These are phyloP conservation scores for Bertia moriformis DNA, from an alignment of 2,329 filamentous ascomycete species.

Conservation along the genomic window DNA sequence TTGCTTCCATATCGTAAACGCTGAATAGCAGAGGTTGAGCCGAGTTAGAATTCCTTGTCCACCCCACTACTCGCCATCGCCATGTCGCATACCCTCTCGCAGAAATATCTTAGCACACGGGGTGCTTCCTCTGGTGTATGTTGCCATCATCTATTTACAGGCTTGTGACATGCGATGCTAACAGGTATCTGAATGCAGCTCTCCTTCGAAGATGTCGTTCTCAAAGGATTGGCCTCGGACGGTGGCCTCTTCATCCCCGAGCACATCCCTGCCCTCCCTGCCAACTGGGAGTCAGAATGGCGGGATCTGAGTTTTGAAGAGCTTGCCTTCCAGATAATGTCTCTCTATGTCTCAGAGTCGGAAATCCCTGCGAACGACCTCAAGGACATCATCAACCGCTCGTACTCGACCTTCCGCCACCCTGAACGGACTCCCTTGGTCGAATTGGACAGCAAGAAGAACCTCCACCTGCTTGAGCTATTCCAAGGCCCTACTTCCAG, in stretches of 20 bases:
- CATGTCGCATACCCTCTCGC: constrained; percentile 23
- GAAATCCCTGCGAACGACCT: constrained; percentile 75
- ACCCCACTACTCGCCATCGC: too few relatives aligned
- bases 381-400: constrained; percentile 67
- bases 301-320: constrained; percentile 65
- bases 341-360: constrained; percentile 67
- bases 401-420: constrained; percentile 78
- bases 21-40: too few relatives aligned
- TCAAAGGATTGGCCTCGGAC: constrained; percentile 76
- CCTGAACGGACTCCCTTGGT: constrained; percentile 66
- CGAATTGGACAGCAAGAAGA: constrained; percentile 47
- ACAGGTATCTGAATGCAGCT: constrained; percentile 33
- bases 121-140: constrained; percentile 25
- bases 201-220: constrained; percentile 79
- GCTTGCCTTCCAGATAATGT: constrained; percentile 72
- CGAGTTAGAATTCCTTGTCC: too few relatives aligned
- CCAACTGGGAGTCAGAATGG: constrained; percentile 49
- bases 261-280: constrained; percentile 45
- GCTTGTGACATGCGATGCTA: constrained; percentile 1
- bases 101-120: constrained; percentile 34
- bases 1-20: too few relatives aligned
- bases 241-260: constrained; percentile 84
- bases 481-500: constrained; percentile 94
- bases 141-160: constrained; percentile 17
- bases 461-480: constrained; percentile 77